phyloP scores from a whole-genome alignment of 2,329 filamentous ascomycete genomes.

The Colletotrichum aenigma region DNA sequence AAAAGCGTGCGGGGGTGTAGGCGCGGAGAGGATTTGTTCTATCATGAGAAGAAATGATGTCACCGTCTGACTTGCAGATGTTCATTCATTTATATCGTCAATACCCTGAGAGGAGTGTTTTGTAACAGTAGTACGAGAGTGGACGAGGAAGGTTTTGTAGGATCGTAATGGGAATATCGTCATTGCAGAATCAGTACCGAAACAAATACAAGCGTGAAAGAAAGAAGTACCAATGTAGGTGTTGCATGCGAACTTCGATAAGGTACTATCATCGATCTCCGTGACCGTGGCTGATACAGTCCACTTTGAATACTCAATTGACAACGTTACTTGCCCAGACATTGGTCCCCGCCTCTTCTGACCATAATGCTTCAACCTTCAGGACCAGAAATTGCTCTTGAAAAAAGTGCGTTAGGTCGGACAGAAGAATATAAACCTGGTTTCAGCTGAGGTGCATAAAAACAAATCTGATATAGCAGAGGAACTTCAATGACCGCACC shows the following conservation, averaged over 20 bases:
- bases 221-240: too few relatives aligned
- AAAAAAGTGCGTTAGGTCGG: neutral
- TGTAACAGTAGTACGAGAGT: neutral
- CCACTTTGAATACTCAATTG: too few relatives aligned
- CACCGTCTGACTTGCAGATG: neutral
- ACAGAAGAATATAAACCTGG: neutral
- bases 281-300: too few relatives aligned
- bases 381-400: accelerated
- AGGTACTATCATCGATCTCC: too few relatives aligned
- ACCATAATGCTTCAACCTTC: accelerated
- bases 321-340: accelerated
- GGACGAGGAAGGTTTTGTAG: neutral
- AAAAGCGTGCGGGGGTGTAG: neutral
- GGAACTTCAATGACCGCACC: neutral
- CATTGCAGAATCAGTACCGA: neutral
- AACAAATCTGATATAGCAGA: neutral
- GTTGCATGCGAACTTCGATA: too few relatives aligned
- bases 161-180: neutral
- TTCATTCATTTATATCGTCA: neutral
- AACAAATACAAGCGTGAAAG: neutral
- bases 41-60: neutral
- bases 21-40: neutral
- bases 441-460: too few relatives aligned
- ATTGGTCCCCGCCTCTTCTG: too few relatives aligned
- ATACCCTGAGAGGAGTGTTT: neutral